Conservation (phyloP, 768 basidiomycete genomes). For the Phylloporus sp. region DNA sequence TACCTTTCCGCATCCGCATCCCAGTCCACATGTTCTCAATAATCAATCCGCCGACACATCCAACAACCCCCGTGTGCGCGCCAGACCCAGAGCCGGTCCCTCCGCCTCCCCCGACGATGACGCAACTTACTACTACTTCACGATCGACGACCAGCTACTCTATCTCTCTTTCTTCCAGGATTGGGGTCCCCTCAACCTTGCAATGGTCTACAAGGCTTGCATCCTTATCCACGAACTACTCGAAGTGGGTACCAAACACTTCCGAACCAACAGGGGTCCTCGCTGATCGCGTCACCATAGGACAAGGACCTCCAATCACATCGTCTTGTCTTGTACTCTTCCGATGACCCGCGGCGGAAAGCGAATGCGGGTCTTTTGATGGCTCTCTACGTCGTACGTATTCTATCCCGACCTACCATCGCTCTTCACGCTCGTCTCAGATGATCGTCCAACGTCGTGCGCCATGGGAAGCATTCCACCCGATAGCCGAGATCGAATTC, state of each 20-base stretch:
- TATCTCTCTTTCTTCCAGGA: constrained; percentile 95
- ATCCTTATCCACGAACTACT: constrained; percentile 87
- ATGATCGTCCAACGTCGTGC: constrained; percentile 88
- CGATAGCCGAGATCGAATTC: constrained; percentile 87
- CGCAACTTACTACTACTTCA: constrained; percentile 83
- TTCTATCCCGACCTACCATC: constrained; percentile 2
- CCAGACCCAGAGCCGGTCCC: constrained; percentile 52
- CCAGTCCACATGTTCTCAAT: constrained; percentile 62
- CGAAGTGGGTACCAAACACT: constrained; percentile 52
- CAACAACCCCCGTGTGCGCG: constrained; percentile 58
- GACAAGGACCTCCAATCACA: constrained; percentile 70
- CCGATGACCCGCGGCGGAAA: constrained; percentile 78
- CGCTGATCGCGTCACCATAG: constrained; percentile 36
- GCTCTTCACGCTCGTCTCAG: constrained; percentile 38
- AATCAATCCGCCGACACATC: constrained; percentile 45
- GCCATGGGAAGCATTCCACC: constrained; percentile 94
- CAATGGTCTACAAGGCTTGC: constrained; percentile 92
- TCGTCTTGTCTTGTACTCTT: constrained; percentile 82
- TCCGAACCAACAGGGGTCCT: constrained; percentile 20
- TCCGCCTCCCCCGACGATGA: constrained; percentile 68
- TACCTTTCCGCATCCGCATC: constrained; percentile 75
- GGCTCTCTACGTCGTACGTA: constrained; percentile 84
- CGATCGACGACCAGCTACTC: constrained; percentile 85
- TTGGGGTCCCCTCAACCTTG: constrained; percentile 87
- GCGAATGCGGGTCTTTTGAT: constrained; percentile 94